Percentiles rank a stretch among this genome's conserved stretches.
Conservation (phyloP, 1,139 yeast species). For the Saccharomycopsis phalli region DNA sequence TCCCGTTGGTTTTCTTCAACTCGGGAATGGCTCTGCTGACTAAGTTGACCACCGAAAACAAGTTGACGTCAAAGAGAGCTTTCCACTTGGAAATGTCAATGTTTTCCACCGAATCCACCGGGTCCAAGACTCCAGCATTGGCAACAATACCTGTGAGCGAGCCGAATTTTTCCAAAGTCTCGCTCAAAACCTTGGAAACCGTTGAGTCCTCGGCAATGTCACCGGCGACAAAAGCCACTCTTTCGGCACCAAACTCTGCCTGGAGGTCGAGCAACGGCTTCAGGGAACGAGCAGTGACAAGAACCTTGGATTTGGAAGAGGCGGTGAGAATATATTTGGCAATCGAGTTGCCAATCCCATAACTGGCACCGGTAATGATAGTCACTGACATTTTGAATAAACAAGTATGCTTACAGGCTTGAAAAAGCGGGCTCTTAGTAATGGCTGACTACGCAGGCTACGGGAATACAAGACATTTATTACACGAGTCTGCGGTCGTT, state of each 20-base stretch:
- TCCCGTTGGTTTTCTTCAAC: conserved; percentile 49
- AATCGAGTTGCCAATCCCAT: conserved; percentile 72
- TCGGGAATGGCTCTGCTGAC: conserved; percentile 51
- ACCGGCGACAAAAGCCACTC: conserved; percentile 53
- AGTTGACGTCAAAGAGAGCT: conserved; percentile 61
- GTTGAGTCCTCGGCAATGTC: conserved; percentile 49
- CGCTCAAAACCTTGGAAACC: conserved; percentile 35
- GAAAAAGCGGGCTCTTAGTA: conserved; percentile 1
- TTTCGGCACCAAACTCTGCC: conserved; percentile 36
- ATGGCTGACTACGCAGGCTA: neutral
- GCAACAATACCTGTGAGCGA: conserved; percentile 62
- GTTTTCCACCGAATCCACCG: conserved; percentile 51
- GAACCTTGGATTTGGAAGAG: conserved; percentile 35
- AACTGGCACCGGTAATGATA: conserved; percentile 65
- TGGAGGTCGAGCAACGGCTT: conserved; percentile 38
- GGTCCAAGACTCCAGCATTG: conserved; percentile 84
- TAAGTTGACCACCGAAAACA: conserved; percentile 65
- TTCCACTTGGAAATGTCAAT: conserved; percentile 53
- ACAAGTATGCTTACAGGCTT: neutral
- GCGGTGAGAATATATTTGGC: conserved; percentile 43
- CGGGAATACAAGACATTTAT: conserved; percentile 2
- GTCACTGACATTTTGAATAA: conserved; percentile 29
- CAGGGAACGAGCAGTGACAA: conserved; percentile 64
- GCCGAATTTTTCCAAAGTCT: conserved; percentile 47
- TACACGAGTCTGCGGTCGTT: conserved; percentile 78